phyloP scores from a whole-genome alignment of 225 moss, liverwort and hornwort genomes.

The Antitrichia curtipendula region DNA sequence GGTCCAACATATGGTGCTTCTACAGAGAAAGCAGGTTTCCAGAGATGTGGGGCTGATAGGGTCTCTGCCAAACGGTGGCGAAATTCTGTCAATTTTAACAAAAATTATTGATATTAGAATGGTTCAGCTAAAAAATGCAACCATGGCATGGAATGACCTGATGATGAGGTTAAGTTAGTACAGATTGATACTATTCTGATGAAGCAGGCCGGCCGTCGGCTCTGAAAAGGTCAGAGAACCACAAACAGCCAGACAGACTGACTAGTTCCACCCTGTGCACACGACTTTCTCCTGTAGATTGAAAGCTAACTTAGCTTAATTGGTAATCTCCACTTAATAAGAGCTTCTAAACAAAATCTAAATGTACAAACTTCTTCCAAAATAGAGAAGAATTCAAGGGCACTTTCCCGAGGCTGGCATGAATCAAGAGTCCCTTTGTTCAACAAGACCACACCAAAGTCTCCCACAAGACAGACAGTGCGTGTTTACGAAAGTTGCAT shows the following conservation, averaged over 20 bases:
- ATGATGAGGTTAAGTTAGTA: neutral
- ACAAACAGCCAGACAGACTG: slow-evolving; percentile 27
- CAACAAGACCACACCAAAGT: neutral
- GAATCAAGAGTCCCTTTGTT: neutral
- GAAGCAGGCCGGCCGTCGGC: neutral
- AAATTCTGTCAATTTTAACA: neutral
- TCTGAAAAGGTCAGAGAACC: slow-evolving; percentile 23
- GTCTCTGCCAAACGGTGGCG: neutral
- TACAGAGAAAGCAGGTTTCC: too few species aligned
- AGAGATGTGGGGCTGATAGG: too few species aligned
- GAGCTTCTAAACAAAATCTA: neutral
- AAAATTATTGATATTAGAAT: neutral
- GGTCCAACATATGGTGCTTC: neutral
- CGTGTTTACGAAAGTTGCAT: too few species aligned
- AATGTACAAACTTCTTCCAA: too few species aligned
- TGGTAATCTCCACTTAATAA: too few species aligned
- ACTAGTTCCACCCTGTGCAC: slow-evolving; percentile 28
- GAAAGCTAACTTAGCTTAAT: slow-evolving; percentile 1
- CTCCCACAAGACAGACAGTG: neutral
- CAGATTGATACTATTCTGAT: neutral
- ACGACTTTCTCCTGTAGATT: slow-evolving; percentile 27
- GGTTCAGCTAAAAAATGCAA: neutral
- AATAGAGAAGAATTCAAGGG: neutral
- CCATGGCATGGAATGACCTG: neutral
- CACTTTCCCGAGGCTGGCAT: neutral